Conservation (phyloP, 1,284 basidiomycete genomes). For the Limonomyces culmigenus region DNA sequence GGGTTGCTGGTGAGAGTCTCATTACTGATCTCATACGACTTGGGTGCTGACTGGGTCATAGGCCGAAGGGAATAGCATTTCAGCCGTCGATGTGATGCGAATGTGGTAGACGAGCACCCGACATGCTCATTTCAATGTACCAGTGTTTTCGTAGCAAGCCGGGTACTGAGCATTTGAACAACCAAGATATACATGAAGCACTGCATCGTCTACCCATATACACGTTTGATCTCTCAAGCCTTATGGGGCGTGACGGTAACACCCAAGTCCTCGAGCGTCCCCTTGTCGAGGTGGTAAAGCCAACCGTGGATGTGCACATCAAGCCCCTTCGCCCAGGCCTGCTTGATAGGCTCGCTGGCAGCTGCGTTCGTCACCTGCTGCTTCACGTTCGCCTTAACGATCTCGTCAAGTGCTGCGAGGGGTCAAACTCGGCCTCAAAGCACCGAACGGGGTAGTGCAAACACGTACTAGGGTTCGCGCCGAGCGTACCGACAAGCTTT, state of each 20-base stretch:
- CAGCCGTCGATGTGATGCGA: no score
- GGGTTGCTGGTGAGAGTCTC: no score
- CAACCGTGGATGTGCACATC: slow-evolving; percentile 71
- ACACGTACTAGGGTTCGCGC: neutral
- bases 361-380: slow-evolving; percentile 61
- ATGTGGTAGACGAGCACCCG: no score
- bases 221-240: neutral
- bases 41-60: no score
- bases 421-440: no score
- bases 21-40: no score
- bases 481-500: slow-evolving; percentile 20
- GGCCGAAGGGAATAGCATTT: no score
- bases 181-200: no score
- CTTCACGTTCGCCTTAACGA: slow-evolving; percentile 69
- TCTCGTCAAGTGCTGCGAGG: slow-evolving; percentile 13
- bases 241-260: slow-evolving; percentile 12
- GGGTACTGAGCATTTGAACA: neutral
- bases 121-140: no score
- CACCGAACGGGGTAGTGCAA: neutral
- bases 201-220: no score
- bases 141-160: no score
- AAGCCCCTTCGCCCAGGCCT: slow-evolving; percentile 57
- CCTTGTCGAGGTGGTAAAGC: slow-evolving; percentile 65
- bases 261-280: slow-evolving; percentile 53
- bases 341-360: slow-evolving; percentile 38